These are phyloP conservation scores for Carex parvula DNA, from an alignment of 176 grass and related monocot genomes.

Conservation along the genomic window DNA sequence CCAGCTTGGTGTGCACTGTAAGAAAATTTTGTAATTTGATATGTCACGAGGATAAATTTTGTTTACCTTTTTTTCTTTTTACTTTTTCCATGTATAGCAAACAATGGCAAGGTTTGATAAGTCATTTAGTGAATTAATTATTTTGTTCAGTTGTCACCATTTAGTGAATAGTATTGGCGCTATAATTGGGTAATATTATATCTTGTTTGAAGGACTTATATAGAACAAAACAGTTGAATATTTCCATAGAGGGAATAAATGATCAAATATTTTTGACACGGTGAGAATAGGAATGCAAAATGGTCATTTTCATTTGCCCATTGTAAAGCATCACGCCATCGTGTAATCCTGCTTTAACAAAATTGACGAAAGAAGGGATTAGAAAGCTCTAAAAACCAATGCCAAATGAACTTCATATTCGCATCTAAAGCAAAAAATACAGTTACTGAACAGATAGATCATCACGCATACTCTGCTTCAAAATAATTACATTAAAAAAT, in stretches of 20 bases:
- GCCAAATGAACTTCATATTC: not conserved
- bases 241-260: not conserved
- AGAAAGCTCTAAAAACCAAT: no score
- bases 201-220: not conserved
- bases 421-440: not conserved
- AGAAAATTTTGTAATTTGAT: slow-evolving; percentile 18
- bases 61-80: not conserved
- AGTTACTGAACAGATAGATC: not conserved
- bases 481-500: slow-evolving; percentile 7
- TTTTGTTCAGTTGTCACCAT: not conserved
- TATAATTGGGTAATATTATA: not conserved
- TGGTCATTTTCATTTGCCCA: no score
- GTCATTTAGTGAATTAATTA: not conserved
- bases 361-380: no score
- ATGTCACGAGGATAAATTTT: not conserved
- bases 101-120: slow-evolving; percentile 2
- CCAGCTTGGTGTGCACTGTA: not conserved
- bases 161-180: not conserved
- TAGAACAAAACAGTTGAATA: not conserved
- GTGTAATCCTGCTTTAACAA: no score
- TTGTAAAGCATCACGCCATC: no score
- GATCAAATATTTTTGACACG: no score
- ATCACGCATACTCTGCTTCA: not conserved
- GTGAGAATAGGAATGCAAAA: no score
- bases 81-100: not conserved